A percentile compares a stretch with the other conserved stretches of the same genome.
phyloP scores from a whole-genome alignment of 2,329 filamentous ascomycete species.

The Coniochaeta hoffmannii region DNA sequence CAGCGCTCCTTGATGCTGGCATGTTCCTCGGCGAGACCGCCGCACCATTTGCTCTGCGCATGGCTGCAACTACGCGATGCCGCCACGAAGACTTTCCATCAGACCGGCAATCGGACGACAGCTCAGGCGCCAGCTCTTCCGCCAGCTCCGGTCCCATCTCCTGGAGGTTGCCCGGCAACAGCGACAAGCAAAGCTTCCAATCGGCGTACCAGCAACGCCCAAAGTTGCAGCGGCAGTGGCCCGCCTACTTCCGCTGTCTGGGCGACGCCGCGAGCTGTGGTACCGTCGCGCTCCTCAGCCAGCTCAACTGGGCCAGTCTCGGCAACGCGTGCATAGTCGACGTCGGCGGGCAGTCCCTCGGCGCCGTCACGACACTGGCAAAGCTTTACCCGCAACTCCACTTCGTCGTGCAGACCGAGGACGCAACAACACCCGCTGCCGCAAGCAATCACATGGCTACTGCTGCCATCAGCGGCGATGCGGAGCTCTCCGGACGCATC shows the following conservation, averaged over 20 bases:
- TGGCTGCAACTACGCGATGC: slow-evolving; percentile 18
- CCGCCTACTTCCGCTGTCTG: slow-evolving; percentile 19
- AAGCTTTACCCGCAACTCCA: slow-evolving; percentile 16
- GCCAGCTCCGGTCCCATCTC: slow-evolving; percentile 6
- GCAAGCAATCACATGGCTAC: not conserved
- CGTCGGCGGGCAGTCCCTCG: slow-evolving; percentile 1
- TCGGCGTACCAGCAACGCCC: slow-evolving; percentile 13
- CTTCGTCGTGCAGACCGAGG: slow-evolving; percentile 17
- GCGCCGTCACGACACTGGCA: slow-evolving; percentile 8
- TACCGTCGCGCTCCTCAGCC: slow-evolving; percentile 16
- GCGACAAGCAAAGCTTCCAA: slow-evolving; percentile 6
- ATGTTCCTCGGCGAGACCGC: slow-evolving; percentile 29
- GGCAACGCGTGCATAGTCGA: slow-evolving; percentile 20
- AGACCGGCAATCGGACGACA: not conserved
- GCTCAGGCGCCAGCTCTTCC: slow-evolving; percentile 14
- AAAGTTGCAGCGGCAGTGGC: slow-evolving; percentile 22
- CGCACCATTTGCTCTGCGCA: slow-evolving; percentile 26
- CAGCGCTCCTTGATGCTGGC: slow-evolving; percentile 25
- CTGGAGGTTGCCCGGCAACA: too few species aligned
- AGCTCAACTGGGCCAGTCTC: slow-evolving; percentile 20
- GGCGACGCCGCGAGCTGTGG: slow-evolving; percentile 10
- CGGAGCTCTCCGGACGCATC: not conserved
- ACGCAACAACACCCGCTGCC: not conserved
- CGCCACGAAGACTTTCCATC: slow-evolving; percentile 6
- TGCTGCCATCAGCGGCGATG: not conserved